Conservation (phyloP, 495 filamentous ascomycete species). For the Cenococcum geophilum region DNA sequence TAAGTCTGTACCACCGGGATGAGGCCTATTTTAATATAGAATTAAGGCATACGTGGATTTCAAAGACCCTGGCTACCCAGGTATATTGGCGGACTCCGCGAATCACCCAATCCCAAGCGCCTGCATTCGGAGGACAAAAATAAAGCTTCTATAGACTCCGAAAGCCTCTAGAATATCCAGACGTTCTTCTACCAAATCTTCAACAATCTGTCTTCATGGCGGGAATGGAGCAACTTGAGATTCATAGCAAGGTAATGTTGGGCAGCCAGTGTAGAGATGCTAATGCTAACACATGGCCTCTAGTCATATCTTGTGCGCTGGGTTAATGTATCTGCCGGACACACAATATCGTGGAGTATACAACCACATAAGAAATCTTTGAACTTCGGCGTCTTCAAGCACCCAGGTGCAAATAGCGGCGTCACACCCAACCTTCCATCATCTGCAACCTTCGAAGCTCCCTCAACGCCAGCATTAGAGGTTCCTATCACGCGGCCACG, state of each 20-base stretch:
- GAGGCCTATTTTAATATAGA: not conserved
- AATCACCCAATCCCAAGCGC: not conserved
- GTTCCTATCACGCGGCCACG: conserved; percentile 31
- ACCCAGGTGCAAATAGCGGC: conserved; percentile 64
- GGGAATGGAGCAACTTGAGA: conserved; percentile 93
- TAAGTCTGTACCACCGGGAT: not conserved
- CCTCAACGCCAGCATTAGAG: conserved; percentile 39
- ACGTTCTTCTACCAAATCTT: not conserved
- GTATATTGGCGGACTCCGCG: not conserved
- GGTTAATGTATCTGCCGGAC: conserved; percentile 79
- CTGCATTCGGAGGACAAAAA: not conserved
- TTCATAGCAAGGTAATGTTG: conserved; percentile 83
- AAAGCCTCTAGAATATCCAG: not conserved
- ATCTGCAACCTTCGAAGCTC: conserved; percentile 44
- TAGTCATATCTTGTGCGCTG: conserved; percentile 97
- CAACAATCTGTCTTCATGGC: conserved; percentile 52
- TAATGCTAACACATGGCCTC: conserved; percentile 10
- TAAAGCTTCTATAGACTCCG: not conserved
- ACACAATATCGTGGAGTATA: conserved; percentile 96
- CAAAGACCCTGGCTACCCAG: not conserved
- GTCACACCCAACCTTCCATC: conserved; percentile 47
- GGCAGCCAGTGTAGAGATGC: not conserved
- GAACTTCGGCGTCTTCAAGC: conserved; percentile 96
- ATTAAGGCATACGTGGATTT: not conserved
- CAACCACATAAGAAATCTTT: conserved; percentile 97